Percentiles rank a stretch among this genome's conserved stretches.
These are phyloP conservation scores for Saccharum hybrid DNA, from an alignment of 202 grass and related monocot genomes.

Conservation along the genomic window DNA sequence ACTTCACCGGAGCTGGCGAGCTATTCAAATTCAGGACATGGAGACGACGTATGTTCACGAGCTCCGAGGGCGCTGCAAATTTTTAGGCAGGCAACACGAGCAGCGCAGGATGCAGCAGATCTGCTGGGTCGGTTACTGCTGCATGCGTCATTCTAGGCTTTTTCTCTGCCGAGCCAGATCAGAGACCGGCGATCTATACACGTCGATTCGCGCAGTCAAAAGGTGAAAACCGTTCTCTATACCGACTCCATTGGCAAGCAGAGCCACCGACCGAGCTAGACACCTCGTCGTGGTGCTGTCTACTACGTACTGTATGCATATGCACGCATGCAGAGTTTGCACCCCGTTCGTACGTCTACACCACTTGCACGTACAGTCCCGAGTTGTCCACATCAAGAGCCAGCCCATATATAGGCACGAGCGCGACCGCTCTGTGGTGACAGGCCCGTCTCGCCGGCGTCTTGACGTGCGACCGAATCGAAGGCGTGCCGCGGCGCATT, in stretches of 20 bases:
- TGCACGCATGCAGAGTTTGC: not conserved
- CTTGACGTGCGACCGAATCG: constrained; percentile 19
- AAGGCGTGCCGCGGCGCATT: constrained; percentile 44
- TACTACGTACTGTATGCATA: not conserved
- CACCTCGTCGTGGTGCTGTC: constrained; percentile 35
- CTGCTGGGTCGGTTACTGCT: not conserved
- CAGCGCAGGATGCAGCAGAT: not conserved
- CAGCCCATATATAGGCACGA: not conserved
- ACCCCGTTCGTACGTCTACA: not conserved
- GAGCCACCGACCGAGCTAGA: not conserved
- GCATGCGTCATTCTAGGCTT: not conserved
- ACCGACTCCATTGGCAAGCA: not conserved
- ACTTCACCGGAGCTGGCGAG: not conserved
- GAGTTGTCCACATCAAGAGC: constrained; percentile 35
- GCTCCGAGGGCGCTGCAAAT: not conserved
- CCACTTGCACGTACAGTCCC: not conserved
- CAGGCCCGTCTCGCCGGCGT: not conserved
- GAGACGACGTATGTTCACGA: not conserved
- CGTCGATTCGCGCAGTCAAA: not conserved
- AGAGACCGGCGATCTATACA: not conserved
- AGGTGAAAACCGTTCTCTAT: too few relatives aligned
- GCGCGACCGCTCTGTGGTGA: constrained; percentile 2
- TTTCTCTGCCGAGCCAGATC: not conserved
- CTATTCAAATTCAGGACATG: not conserved
- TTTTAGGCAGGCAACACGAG: too few relatives aligned